These are phyloP conservation scores for Zanthoxylum bungeanum DNA, from an alignment of 345 rosid genomes.

Conservation along the genomic window DNA sequence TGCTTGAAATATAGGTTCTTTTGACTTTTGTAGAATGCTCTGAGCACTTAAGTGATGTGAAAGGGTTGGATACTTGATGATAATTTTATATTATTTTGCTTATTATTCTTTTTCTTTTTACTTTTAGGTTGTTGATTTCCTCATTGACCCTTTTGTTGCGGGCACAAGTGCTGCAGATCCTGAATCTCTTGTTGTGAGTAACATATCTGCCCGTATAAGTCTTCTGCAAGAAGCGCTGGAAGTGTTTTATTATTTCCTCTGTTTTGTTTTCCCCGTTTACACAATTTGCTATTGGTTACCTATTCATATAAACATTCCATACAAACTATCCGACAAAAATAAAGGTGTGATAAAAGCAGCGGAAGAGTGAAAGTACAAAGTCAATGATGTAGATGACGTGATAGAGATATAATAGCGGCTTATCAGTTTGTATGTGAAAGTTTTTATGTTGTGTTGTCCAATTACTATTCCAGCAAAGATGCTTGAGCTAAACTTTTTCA, in stretches of 20 bases:
- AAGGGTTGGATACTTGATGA: neutral
- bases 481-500: neutral
- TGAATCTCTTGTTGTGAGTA: slow-evolving; percentile 88
- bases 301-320: neutral
- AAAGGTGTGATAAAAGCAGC: neutral
- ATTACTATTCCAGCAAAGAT: neutral
- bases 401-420: neutral
- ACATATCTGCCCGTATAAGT: slow-evolving; percentile 19
- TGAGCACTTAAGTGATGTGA: neutral
- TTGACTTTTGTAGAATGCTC: neutral
- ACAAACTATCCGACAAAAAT: neutral
- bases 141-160: slow-evolving; percentile 90
- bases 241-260: neutral
- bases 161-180: slow-evolving; percentile 92
- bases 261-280: neutral
- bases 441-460: neutral
- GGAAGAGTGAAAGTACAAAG: neutral
- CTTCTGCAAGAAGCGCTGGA: slow-evolving; percentile 6
- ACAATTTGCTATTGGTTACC: neutral
- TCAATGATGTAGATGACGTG: neutral
- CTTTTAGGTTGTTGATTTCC: slow-evolving; percentile 90
- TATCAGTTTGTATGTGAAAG: neutral
- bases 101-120: slow-evolving; percentile 17
- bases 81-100: slow-evolving; percentile 12
- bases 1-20: slow-evolving; percentile 1